These are phyloP conservation scores for Hyphopichia fennica DNA, from an alignment of 1,139 yeast genomes.

Conservation along the genomic window DNA sequence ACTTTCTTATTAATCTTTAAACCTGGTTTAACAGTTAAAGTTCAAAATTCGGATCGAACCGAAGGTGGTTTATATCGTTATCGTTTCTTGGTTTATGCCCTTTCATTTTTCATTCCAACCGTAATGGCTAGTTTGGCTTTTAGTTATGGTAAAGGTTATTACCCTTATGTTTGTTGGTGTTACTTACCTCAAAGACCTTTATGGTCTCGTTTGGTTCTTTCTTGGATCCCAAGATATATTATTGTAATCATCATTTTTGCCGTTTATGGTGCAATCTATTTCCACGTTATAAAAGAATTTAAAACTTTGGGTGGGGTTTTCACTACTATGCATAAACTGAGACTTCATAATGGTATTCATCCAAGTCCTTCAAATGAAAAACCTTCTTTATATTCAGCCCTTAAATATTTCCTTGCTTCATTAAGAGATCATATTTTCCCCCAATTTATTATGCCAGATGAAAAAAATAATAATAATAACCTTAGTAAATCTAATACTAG, in stretches of 20 bases:
- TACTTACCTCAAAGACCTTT: constrained; percentile 71
- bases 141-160: constrained; percentile 53
- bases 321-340: constrained; percentile 27
- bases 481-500: constrained; percentile 4
- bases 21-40: constrained; percentile 50
- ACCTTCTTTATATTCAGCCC: constrained; percentile 39
- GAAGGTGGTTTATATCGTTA: constrained; percentile 77
- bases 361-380: constrained; percentile 15
- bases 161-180: constrained; percentile 74
- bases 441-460: constrained; percentile 29
- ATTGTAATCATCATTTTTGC: constrained; percentile 62
- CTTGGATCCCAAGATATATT: constrained; percentile 82
- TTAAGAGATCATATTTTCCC: constrained; percentile 29
- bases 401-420: constrained; percentile 27
- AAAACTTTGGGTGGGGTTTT: constrained; percentile 50
- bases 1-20: constrained; percentile 72
- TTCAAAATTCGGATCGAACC: constrained; percentile 39
- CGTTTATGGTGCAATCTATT: constrained; percentile 70
- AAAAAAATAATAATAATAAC: constrained; percentile 4
- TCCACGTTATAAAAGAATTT: constrained; percentile 67
- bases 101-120: constrained; percentile 62
- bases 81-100: constrained; percentile 58
- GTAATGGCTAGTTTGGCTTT: constrained; percentile 76
- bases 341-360: constrained; percentile 5
- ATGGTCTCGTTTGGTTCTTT: constrained; percentile 73